Evolutionary conservation across 345 rosid species (phyloP).

Genomic region (Sisymbrium altissimum): DNA sequence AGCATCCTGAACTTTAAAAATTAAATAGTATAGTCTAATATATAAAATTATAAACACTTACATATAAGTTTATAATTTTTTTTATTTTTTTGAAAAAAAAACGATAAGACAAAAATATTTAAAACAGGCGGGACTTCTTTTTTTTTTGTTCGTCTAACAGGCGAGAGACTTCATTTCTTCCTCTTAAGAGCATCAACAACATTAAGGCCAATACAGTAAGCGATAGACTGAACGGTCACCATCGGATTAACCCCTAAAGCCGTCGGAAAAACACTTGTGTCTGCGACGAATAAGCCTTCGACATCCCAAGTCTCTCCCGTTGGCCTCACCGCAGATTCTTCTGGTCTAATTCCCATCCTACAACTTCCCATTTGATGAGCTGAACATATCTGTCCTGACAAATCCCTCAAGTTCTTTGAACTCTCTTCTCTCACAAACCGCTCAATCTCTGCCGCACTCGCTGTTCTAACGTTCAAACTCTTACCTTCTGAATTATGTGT

Average conservation of each 20-base stretch:
- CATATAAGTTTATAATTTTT: neutral
- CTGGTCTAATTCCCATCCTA: slow-evolving; percentile 67
- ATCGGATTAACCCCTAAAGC: slow-evolving; percentile 86
- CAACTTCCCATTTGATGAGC: slow-evolving; percentile 97
- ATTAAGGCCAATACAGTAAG: slow-evolving; percentile 70
- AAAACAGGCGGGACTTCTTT: no score
- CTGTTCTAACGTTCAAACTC: slow-evolving; percentile 48
- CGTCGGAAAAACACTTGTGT: slow-evolving; percentile 79
- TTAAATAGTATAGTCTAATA: neutral
- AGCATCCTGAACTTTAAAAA: neutral
- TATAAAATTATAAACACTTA: neutral
- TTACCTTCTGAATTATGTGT: slow-evolving; percentile 57
- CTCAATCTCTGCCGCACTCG: slow-evolving; percentile 42
- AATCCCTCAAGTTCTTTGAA: slow-evolving; percentile 39
- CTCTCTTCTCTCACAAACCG: slow-evolving; percentile 68
- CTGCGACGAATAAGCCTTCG: slow-evolving; percentile 69
- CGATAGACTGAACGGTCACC: slow-evolving; percentile 82
- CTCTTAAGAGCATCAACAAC: slow-evolving; percentile 49
- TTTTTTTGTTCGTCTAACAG: no score
- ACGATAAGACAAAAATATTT: neutral
- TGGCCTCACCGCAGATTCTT: slow-evolving; percentile 57
- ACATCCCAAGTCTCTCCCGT: slow-evolving; percentile 86
- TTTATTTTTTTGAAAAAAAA: neutral
- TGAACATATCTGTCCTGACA: slow-evolving; percentile 52
- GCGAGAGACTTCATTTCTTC: slow-evolving; percentile 6